phyloP scores from a whole-genome alignment of 495 filamentous ascomycete genomes.

The Penicillium robsamsonii region DNA sequence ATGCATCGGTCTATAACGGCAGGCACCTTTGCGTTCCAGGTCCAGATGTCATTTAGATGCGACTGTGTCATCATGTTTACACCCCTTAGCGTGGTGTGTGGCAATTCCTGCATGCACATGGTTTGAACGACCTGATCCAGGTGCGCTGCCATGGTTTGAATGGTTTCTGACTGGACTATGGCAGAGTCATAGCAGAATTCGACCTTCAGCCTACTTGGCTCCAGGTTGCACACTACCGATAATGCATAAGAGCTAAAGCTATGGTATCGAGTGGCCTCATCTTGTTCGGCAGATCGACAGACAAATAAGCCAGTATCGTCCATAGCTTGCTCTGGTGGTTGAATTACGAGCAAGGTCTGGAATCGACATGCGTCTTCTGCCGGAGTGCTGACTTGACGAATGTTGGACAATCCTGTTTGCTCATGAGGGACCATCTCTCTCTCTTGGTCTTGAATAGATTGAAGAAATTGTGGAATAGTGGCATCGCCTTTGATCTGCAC shows the following conservation, averaged over 20 bases:
- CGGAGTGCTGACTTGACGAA: not conserved
- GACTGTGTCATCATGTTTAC: conserved; percentile 1
- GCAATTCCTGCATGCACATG: not conserved
- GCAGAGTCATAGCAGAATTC: not conserved
- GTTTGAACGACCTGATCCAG: not conserved
- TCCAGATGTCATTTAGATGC: conserved; percentile 5
- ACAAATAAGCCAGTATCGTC: too few species aligned
- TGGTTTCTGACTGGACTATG: not conserved
- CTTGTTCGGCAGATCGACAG: too few species aligned
- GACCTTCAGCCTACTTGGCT: not conserved
- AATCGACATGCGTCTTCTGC: not conserved
- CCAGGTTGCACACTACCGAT: not conserved
- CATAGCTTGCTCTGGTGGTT: not conserved
- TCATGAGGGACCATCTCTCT: not conserved
- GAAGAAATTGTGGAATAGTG: not conserved
- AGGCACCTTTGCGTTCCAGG: conserved; percentile 1
- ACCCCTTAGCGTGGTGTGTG: not conserved
- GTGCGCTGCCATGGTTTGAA: not conserved
- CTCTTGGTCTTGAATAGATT: not conserved
- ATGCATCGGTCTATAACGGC: conserved; percentile 13
- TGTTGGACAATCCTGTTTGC: not conserved
- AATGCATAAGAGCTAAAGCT: not conserved
- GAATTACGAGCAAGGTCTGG: not conserved
- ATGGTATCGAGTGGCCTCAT: too few species aligned
- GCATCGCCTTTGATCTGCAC: not conserved